Evolutionary conservation across 2,329 filamentous ascomycete species (phyloP), one percentile per base, ranked within the genome.

Genomic region (Fusarium pininemorale): DNA sequence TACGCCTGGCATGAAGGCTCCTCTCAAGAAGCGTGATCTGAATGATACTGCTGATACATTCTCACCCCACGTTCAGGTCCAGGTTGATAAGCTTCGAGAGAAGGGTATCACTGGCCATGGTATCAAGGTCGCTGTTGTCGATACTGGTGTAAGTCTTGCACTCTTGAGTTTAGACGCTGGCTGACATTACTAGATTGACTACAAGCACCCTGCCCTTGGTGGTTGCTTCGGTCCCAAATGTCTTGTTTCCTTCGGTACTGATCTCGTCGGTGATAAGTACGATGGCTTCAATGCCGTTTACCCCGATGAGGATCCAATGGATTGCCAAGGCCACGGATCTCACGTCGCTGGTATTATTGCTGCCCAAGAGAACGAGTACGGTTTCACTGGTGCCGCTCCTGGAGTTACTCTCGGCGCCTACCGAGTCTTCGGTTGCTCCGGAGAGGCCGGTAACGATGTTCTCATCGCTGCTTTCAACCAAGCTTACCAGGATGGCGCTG

Each of bases 331-430:
- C 5, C 90, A 92, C 78, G 90, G 90, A 35, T 89, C 88, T 3
- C 89, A 90, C 79, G 89, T 91, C 30, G 85, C 89, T 9, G 90
- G 90, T 48, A 91, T 89, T 69, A 86, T 92, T 51, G 90, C 89
- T 7, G 90, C 89, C 3, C 87, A 90, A 78, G 77, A 80, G 41
- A 84, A 90, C 76, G 79, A 82, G 3, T 85, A 85, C n/a, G 86
- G 86, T n/a, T 88, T 90, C 74, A 87, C 86, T 22, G 90, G 90
- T 26, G 88, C 86, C 22, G 89, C 89, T 3, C 86, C 88, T 2
- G 87, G 85, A 57, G 89, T 88, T 3, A 87, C 83, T 2, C 82
- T 92, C 5, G 88, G 88, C 48, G 84, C 85, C 58, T 91, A 88
- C 81, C 85, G 86, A 59, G 87, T 90, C 18, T 90, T 90, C 62